Percentiles rank a stretch among this genome's conserved stretches.
Conservation (phyloP, 768 basidiomycete species). For the Tulasnella sp. region DNA sequence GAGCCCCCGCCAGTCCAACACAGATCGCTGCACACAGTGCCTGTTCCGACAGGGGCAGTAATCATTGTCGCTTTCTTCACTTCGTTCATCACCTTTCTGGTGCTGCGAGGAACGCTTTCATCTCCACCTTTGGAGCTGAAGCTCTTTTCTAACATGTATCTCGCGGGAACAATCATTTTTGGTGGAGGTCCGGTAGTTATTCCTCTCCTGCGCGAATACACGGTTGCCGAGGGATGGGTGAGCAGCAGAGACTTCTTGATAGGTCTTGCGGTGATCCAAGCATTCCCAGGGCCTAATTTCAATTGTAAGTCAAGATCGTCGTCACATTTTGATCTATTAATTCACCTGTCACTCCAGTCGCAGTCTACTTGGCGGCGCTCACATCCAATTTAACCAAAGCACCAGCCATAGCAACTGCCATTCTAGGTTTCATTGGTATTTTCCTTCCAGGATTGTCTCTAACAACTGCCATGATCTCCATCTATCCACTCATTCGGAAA, state of each 20-base stretch:
- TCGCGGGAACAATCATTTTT: slow-evolving; percentile 38
- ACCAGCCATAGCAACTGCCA: neutral
- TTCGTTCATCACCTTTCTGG: neutral
- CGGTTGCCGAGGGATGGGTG: slow-evolving; percentile 40
- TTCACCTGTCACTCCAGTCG: no score
- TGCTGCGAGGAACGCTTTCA: slow-evolving; percentile 9
- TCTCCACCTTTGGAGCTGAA: slow-evolving; percentile 17
- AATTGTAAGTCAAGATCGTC: no score
- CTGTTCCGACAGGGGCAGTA: slow-evolving; percentile 16
- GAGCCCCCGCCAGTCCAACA: no score
- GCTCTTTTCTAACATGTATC: slow-evolving; percentile 34
- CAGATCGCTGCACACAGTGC: no score
- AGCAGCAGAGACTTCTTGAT: slow-evolving; percentile 41
- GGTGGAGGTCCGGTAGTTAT: slow-evolving; percentile 46
- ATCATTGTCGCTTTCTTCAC: slow-evolving; percentile 1
- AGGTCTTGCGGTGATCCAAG: slow-evolving; percentile 39
- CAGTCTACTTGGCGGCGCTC: slow-evolving; percentile 40
- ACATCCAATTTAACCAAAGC: slow-evolving; percentile 15
- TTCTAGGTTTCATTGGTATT: slow-evolving; percentile 3
- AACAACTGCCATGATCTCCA: neutral
- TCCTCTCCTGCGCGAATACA: slow-evolving; percentile 39
- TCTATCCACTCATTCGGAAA: slow-evolving; percentile 2
- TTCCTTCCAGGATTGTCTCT: slow-evolving; percentile 4
- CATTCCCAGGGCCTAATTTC: slow-evolving; percentile 44
- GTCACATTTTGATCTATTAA: no score